phyloP scores from a whole-genome alignment of 2,329 filamentous ascomycete species.

The Hymenoscyphus fraxineus region DNA sequence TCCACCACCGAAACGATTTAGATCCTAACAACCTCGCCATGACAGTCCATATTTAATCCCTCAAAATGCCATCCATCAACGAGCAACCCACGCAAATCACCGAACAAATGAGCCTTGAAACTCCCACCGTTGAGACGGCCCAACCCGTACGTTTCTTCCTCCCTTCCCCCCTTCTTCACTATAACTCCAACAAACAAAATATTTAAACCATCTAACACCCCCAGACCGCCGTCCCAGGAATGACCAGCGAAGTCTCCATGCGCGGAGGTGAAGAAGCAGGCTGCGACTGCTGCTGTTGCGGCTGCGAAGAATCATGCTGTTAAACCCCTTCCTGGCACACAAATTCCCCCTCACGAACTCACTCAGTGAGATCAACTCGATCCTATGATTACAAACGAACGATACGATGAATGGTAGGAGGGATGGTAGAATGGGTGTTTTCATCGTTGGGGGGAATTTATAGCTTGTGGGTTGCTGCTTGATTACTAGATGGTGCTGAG shows the following conservation, averaged over 20 bases:
- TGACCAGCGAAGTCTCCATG: conserved; percentile 15
- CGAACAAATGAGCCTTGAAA: conserved; percentile 28
- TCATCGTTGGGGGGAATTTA: no score
- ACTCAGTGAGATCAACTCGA: no score
- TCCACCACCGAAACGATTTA: no score
- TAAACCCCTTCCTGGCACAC: conserved; percentile 8
- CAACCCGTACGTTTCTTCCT: conserved; percentile 32
- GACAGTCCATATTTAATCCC: not conserved
- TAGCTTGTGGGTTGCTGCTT: no score
- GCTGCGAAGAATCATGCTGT: conserved; percentile 19
- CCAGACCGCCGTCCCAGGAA: conserved; percentile 13
- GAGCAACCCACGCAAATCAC: conserved; percentile 30
- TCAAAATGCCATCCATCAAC: conserved; percentile 28
- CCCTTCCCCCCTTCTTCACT: not conserved
- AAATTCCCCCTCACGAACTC: no score
- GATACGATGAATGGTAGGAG: no score
- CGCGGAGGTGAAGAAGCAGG: conserved; percentile 21
- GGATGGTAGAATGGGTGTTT: no score
- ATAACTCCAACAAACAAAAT: not conserved
- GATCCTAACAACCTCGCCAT: not conserved
- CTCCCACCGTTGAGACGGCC: conserved; percentile 22
- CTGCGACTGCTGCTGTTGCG: conserved; percentile 18
- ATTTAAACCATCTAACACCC: conserved; percentile 5
- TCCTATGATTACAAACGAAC: no score
- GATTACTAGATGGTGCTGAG: no score